Evolutionary conservation across 139 green algal species (phyloP).

Genomic region (Micractinium sp.): DNA sequence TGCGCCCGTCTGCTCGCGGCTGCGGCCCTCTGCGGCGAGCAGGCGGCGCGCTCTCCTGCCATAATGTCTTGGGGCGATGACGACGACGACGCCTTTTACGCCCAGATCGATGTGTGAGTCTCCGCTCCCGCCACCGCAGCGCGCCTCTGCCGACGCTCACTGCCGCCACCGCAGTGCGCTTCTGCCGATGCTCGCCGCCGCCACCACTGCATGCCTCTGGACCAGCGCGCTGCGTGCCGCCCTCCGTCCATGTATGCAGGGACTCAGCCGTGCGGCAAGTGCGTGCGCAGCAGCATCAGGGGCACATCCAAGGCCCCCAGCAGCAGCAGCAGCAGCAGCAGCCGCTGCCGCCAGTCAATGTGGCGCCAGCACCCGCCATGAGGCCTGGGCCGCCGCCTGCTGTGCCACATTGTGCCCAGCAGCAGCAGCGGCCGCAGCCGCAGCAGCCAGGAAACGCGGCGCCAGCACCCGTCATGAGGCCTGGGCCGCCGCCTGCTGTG

Average conservation of each 20-base stretch:
- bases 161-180: background rate
- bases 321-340: no score
- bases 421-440: background rate
- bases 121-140: background rate
- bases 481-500: background rate
- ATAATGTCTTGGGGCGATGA: constrained; percentile 2
- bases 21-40: no score
- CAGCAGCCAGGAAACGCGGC: background rate
- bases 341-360: background rate
- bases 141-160: background rate
- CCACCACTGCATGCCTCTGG: background rate
- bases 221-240: background rate
- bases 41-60: background rate
- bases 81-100: background rate
- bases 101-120: background rate
- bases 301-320: background rate
- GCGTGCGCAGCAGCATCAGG: background rate
- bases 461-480: background rate
- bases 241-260: background rate
- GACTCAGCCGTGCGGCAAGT: background rate
- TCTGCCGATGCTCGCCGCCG: background rate
- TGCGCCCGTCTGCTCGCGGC: no score
- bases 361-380: background rate
- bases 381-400: background rate
- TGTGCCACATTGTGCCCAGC: background rate